A percentile compares a stretch with the other conserved stretches of the same genome.
These are phyloP conservation scores for Leccinum angustisporum DNA, from an alignment of 1,284 basidiomycete genomes.

Conservation along the genomic window DNA sequence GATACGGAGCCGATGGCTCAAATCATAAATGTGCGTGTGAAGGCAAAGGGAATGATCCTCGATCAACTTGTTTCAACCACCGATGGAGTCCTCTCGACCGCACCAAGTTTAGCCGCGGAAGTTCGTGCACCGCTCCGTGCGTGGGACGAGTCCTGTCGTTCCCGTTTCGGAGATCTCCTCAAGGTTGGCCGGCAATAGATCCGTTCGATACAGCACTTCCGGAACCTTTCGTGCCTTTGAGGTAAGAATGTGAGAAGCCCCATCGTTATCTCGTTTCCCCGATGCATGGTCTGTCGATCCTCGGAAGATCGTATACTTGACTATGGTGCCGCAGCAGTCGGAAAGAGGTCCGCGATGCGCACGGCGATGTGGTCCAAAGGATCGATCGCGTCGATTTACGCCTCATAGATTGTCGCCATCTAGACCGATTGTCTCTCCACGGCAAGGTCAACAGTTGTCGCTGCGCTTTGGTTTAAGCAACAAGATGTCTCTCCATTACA, in stretches of 20 bases:
- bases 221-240: background rate
- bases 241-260: background rate
- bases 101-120: background rate
- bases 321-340: conserved; percentile 2
- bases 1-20: conserved; percentile 1
- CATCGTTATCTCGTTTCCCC: background rate
- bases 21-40: background rate
- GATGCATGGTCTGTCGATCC: conserved; percentile 12
- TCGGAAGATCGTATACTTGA: conserved; percentile 7
- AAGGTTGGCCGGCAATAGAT: conserved; percentile 5
- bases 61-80: conserved; percentile 4
- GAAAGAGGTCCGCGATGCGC: background rate
- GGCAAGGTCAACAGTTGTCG: background rate
- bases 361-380: background rate
- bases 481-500: background rate
- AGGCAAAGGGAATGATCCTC: background rate
- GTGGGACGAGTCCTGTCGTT: conserved; percentile 5
- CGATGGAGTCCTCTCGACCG: background rate
- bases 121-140: conserved; percentile 7
- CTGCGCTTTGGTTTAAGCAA: background rate
- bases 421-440: background rate
- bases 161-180: conserved; percentile 7
- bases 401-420: background rate
- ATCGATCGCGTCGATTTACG: conserved; percentile 7
- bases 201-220: conserved; percentile 8